Evolutionary conservation across 1,139 yeast genomes (phyloP).

Genomic region (Pichia sp.): DNA sequence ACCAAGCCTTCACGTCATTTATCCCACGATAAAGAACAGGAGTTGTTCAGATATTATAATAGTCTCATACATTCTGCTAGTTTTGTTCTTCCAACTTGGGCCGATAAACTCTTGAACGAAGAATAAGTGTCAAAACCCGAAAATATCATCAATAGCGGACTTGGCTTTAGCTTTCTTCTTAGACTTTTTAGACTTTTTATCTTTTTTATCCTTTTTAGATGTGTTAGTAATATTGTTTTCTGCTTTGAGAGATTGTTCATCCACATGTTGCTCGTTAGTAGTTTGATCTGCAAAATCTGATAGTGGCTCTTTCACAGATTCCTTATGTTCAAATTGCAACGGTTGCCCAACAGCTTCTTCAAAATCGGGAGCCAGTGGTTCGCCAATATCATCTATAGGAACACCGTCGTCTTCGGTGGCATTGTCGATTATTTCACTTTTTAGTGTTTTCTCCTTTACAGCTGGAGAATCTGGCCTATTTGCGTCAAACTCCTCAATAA

Average conservation of each 20-base stretch:
- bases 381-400: too few relatives aligned
- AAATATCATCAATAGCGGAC: constrained; percentile 49
- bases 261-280: too few relatives aligned
- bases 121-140: constrained; percentile 29
- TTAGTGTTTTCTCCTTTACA: too few relatives aligned
- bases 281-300: too few relatives aligned
- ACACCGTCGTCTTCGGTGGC: too few relatives aligned
- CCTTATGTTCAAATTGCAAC: too few relatives aligned
- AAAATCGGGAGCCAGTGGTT: too few relatives aligned
- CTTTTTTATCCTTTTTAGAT: background rate
- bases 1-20: constrained; percentile 46
- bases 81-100: constrained; percentile 87
- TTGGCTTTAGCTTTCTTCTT: constrained; percentile 16
- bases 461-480: too few relatives aligned
- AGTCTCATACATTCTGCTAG: constrained; percentile 65
- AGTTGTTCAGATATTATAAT: constrained; percentile 65
- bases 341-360: too few relatives aligned
- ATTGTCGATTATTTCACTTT: too few relatives aligned
- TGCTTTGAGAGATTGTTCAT: too few relatives aligned
- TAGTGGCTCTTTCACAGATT: too few relatives aligned
- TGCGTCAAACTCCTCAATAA: constrained; percentile 18
- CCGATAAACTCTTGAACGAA: constrained; percentile 27
- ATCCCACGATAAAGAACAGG: constrained; percentile 38
- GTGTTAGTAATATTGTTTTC: background rate
- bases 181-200: constrained; percentile 11